A percentile compares a stretch with the other conserved stretches of the same genome.
Conservation (phyloP, 768 basidiomycete species). For the Mycena chlorophos region DNA sequence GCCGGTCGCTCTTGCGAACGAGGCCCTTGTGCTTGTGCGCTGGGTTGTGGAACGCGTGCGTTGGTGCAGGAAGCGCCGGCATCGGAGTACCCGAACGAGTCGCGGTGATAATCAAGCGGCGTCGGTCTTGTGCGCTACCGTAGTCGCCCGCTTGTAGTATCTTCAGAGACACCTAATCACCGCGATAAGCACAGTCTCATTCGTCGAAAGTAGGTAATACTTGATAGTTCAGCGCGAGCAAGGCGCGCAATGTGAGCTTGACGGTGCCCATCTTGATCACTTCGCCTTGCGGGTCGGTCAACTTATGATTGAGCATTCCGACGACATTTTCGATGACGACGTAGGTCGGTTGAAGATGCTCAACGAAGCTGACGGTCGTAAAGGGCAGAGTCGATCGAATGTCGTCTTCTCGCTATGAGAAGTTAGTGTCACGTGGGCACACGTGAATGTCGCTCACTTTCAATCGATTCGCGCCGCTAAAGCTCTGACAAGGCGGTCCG, state of each 20-base stretch:
- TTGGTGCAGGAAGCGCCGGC: conserved; percentile 48
- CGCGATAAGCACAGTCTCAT: conserved; percentile 16
- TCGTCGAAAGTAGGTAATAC: not conserved
- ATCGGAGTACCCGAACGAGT: conserved; percentile 41
- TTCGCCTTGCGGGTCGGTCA: conserved; percentile 25
- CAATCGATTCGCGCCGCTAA: conserved; percentile 6
- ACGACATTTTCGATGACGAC: conserved; percentile 53
- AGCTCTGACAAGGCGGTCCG: conserved; percentile 16
- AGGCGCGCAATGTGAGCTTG: conserved; percentile 44
- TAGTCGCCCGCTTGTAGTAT: conserved; percentile 51
- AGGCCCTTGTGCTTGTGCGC: conserved; percentile 31
- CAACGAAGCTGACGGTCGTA: conserved; percentile 51
- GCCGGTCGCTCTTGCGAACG: conserved; percentile 26
- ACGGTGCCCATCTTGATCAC: conserved; percentile 34
- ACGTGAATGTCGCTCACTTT: not conserved
- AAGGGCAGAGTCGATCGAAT: conserved; percentile 46
- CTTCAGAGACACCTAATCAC: conserved; percentile 48
- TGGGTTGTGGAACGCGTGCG: conserved; percentile 35
- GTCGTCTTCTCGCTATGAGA: conserved; percentile 41
- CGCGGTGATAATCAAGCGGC: conserved; percentile 50
- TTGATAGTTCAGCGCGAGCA: conserved; percentile 45
- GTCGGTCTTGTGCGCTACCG: conserved; percentile 49
- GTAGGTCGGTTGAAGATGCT: conserved; percentile 46
- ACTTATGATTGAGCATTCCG: conserved; percentile 40
- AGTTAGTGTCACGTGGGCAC: not conserved